phyloP scores from a whole-genome alignment of 2,329 filamentous ascomycete species.

The Apiospora aurea region DNA sequence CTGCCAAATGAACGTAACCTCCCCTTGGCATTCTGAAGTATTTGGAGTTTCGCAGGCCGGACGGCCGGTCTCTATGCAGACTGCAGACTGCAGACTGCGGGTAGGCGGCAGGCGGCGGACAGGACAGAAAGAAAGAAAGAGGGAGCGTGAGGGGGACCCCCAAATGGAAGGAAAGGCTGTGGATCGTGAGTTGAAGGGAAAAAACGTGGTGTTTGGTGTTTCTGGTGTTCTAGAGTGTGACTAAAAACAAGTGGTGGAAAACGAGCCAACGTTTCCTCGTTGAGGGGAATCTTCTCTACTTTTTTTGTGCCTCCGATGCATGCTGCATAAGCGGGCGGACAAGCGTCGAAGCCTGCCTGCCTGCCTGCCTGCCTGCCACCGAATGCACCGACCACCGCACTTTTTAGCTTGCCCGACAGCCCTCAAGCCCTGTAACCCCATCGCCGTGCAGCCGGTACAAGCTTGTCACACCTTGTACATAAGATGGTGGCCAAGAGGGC shows the following conservation, averaged over 20 bases:
- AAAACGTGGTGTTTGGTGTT: conserved; percentile 6
- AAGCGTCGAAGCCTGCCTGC: neutral
- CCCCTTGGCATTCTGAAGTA: neutral
- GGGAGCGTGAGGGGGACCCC: too few species aligned
- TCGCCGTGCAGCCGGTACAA: conserved; percentile 10
- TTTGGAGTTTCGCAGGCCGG: neutral
- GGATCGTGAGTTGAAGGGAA: conserved; percentile 8
- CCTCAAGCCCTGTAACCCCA: neutral
- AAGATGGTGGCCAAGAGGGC: neutral
- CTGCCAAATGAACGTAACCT: conserved; percentile 14
- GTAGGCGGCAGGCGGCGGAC: neutral
- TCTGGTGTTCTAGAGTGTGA: neutral
- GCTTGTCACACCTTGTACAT: conserved; percentile 18
- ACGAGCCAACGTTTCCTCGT: neutral
- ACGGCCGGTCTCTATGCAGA: neutral
- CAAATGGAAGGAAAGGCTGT: neutral
- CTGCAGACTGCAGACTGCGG: neutral
- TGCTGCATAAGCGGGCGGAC: neutral
- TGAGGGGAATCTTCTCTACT: neutral
- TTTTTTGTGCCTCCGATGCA: conserved; percentile 1
- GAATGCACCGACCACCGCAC: neutral
- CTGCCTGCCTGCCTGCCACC: neutral
- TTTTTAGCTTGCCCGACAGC: neutral
- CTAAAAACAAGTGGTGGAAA: conserved; percentile 18
- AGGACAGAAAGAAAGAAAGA: neutral